Percentiles rank a stretch among this genome's conserved stretches.
phyloP scores from a whole-genome alignment of 2,329 filamentous ascomycete genomes.

The Botryotinia narcissicola region DNA sequence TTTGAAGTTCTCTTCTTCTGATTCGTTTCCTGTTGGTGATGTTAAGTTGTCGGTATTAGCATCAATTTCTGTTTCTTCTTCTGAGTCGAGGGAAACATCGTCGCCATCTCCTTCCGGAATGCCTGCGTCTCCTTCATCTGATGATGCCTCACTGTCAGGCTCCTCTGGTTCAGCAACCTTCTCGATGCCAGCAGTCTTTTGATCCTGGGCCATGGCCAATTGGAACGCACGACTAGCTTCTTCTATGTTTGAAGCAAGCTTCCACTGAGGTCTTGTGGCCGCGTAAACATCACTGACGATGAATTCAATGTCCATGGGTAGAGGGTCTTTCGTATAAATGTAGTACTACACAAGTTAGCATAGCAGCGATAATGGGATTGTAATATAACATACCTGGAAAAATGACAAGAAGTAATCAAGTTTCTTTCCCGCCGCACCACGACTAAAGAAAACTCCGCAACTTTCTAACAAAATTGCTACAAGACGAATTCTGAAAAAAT shows the following conservation, averaged over 20 bases:
- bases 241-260: slow-evolving; percentile 73
- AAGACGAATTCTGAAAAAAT: slow-evolving; percentile 92
- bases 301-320: slow-evolving; percentile 98
- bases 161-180: slow-evolving; percentile 71
- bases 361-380: slow-evolving; percentile 24
- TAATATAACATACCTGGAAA: slow-evolving; percentile 62
- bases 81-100: slow-evolving; percentile 46
- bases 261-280: slow-evolving; percentile 87
- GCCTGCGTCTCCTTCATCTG: slow-evolving; percentile 65
- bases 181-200: slow-evolving; percentile 73
- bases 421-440: slow-evolving; percentile 92
- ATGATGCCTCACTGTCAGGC: slow-evolving; percentile 64
- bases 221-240: slow-evolving; percentile 83
- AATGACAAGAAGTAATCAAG: slow-evolving; percentile 96
- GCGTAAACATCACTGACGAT: slow-evolving; percentile 90
- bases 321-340: slow-evolving; percentile 79
- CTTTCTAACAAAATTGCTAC: slow-evolving; percentile 89
- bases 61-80: slow-evolving; percentile 54
- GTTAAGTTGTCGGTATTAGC: slow-evolving; percentile 51
- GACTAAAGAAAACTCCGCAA: slow-evolving; percentile 93
- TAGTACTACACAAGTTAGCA: slow-evolving; percentile 67
- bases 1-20: slow-evolving; percentile 81
- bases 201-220: slow-evolving; percentile 85
- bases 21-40: slow-evolving; percentile 58
- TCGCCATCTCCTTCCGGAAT: slow-evolving; percentile 50